These are phyloP conservation scores for Pseudogymnoascus sp. DNA, from an alignment of 2,329 filamentous ascomycete genomes.

Conservation along the genomic window DNA sequence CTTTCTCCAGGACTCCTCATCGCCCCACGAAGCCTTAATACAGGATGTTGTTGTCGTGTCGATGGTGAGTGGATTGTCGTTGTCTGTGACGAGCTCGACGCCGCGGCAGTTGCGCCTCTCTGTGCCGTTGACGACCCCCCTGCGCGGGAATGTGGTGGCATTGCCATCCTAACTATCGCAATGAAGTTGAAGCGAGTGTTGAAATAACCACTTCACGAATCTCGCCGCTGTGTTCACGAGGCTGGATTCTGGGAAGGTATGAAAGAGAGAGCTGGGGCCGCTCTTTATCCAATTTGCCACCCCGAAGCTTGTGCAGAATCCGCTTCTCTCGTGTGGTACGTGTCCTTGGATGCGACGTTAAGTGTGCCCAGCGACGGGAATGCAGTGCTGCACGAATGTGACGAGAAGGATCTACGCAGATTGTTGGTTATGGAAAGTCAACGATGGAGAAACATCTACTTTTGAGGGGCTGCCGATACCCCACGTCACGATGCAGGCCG, in stretches of 20 bases:
- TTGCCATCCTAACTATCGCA: background rate
- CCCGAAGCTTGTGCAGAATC: background rate
- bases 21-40: conserved; percentile 25
- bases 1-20: conserved; percentile 12
- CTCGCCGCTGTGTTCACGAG: background rate
- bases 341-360: background rate
- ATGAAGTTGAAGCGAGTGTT: background rate
- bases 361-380: background rate
- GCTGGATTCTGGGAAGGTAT: background rate
- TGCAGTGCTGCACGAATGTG: background rate
- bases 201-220: background rate
- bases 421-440: background rate
- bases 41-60: conserved; percentile 14
- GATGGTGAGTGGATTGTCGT: background rate
- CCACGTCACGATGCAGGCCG: background rate
- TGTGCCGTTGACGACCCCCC: background rate
- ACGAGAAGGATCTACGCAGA: background rate
- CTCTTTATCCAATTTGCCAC: conserved; percentile 5
- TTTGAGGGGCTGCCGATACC: conserved; percentile 2
- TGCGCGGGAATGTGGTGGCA: background rate
- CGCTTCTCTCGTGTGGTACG: background rate
- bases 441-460: background rate
- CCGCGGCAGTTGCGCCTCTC: background rate
- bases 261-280: background rate
- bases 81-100: background rate